phyloP scores from a whole-genome alignment of 2,329 filamentous ascomycete genomes.

The Aureobasidium sp. region DNA sequence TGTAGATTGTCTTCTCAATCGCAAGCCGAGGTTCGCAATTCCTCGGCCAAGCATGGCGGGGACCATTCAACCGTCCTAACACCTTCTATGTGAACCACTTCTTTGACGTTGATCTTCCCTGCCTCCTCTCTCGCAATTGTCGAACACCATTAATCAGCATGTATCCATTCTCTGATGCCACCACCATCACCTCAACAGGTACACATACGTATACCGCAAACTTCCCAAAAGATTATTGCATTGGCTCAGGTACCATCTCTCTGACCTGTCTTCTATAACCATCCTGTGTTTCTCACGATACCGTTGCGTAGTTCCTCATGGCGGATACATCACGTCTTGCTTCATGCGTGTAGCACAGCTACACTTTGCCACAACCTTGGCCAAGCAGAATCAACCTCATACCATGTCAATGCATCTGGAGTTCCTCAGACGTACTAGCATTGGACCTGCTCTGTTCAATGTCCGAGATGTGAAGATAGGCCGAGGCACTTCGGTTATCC shows the following conservation, averaged over 20 bases:
- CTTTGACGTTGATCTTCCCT: not conserved
- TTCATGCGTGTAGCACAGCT: slow-evolving; percentile 51
- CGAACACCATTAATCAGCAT: slow-evolving; percentile 18
- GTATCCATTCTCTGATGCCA: slow-evolving; percentile 40
- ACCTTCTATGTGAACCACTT: not conserved
- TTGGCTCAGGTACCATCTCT: slow-evolving; percentile 49
- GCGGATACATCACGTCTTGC: slow-evolving; percentile 58
- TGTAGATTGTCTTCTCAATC: not conserved
- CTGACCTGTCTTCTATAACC: not conserved
- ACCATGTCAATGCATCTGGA: slow-evolving; percentile 57
- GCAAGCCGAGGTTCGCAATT: not conserved
- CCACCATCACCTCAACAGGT: slow-evolving; percentile 39
- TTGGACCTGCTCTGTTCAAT: slow-evolving; percentile 48
- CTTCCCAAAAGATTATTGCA: slow-evolving; percentile 54
- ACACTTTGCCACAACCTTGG: slow-evolving; percentile 52
- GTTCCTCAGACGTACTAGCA: slow-evolving; percentile 56
- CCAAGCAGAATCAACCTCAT: slow-evolving; percentile 51
- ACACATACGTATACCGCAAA: slow-evolving; percentile 51
- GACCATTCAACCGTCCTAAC: not conserved
- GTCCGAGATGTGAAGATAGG: slow-evolving; percentile 59
- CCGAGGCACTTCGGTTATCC: slow-evolving; percentile 53
- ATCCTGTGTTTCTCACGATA: not conserved
- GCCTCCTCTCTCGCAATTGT: not conserved
- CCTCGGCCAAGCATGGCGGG: not conserved
- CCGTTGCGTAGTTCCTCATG: slow-evolving; percentile 53